Base-by-base conservation (phyloP, 1,284 basidiomycete species). In the Cystodermella granulosa region DNA sequence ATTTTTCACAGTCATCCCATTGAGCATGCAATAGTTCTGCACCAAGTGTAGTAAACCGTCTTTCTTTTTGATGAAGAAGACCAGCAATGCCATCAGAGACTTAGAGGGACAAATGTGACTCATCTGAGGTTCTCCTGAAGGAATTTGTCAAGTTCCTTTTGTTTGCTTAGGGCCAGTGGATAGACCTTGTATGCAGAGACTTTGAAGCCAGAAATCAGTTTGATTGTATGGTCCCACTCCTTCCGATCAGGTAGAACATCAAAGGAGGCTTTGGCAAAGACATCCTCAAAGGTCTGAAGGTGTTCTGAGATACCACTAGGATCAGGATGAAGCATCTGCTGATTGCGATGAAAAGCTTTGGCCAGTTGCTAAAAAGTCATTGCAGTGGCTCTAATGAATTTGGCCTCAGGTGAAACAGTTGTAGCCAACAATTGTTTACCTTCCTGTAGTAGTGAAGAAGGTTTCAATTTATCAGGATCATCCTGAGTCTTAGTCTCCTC, bases 61-160 rank as follows among this genome's bases (percentile, higher is more conserved):
- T 14, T 69, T 69, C 55, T 75, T 75, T 42, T 60, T 59, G n/a
- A 70, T 57, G 43, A 73, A 72, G 14, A 75, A 61, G 35, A 72
- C 55, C 0, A 67, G 62, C 0, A 68, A 55, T 0, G 55, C 63
- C n/a, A 57, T 52, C 4, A 58, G 60, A 0, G 62, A 62, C 31
- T 59, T 58, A 1, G 59, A 60, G 15, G 39, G 48, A 2, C 43
- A 24, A 18, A 64, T 65, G 42, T 44, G 4, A 52, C 50, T 16
- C 35, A 52, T 7, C 31, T 4, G 0, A 69, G 51, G 31, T 69
- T 65, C 46, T 70, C 67, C 2, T 67, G 45, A 2, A 69, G 4
- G 45, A 65, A 70, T 26, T 51, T 48, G 17, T 60, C 46, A 15
- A 65, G 22, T 15, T 54, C 48, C 8, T 51, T 42, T 37, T 61